Evolutionary conservation across 1,139 yeast genomes (phyloP).

Genomic region (Meyerozyma athensensis): DNA sequence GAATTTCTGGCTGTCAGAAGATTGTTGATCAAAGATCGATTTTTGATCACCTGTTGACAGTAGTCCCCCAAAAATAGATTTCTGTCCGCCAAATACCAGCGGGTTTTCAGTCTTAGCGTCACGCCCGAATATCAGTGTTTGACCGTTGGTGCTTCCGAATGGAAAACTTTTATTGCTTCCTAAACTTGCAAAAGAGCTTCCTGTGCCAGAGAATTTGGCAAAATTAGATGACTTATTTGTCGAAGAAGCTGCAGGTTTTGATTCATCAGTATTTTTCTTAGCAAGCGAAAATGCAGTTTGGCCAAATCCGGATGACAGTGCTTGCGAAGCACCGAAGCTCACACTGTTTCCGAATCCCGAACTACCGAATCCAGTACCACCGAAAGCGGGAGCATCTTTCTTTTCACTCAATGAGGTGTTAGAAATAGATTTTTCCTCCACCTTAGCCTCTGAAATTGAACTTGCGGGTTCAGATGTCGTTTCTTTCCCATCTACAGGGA

Average conservation of each 20-base stretch:
- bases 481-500: too few species aligned
- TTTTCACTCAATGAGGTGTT: too few species aligned
- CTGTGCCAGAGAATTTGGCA: not conserved
- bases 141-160: not conserved
- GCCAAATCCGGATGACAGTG: constrained; percentile 1
- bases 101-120: not conserved
- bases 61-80: not conserved
- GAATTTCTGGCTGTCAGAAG: not conserved
- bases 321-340: not conserved
- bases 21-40: too few species aligned
- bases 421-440: too few species aligned
- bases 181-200: not conserved
- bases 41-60: too few species aligned
- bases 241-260: not conserved
- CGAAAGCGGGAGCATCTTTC: too few species aligned
- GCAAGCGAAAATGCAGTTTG: not conserved
- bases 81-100: not conserved
- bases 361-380: not conserved
- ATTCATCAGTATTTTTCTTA: not conserved
- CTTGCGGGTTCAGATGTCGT: too few species aligned
- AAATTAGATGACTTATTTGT: not conserved
- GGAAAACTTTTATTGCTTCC: not conserved
- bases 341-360: not conserved
- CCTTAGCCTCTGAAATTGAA: too few species aligned
- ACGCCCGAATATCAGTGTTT: not conserved